Conservation (phyloP, 2,329 filamentous ascomycete genomes). For the Trichoderma asperellum region DNA sequence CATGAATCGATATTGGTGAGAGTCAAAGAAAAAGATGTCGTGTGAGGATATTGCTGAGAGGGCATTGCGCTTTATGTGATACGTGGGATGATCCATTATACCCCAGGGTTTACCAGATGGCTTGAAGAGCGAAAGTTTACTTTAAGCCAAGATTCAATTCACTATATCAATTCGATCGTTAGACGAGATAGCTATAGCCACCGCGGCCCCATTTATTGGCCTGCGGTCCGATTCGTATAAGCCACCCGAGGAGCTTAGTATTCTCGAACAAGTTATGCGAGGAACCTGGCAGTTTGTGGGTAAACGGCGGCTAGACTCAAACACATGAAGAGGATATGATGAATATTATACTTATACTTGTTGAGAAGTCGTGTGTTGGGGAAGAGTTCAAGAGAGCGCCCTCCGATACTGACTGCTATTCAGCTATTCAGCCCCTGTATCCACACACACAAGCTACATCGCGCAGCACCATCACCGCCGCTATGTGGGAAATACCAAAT, state of each 20-base stretch:
- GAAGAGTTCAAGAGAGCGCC: not conserved
- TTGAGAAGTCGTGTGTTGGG: not conserved
- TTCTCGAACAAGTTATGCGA: not conserved
- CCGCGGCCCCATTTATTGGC: not conserved
- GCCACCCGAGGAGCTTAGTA: not conserved
- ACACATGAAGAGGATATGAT: not conserved
- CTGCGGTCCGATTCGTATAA: not conserved
- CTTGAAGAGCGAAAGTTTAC: not conserved
- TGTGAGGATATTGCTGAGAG: not conserved
- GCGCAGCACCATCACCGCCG: not conserved
- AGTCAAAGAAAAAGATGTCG: not conserved
- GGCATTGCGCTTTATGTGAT: not conserved
- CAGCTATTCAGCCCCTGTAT: not conserved
- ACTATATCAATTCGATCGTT: not conserved
- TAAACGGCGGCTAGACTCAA: not conserved
- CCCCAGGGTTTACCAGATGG: not conserved
- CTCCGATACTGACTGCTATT: not conserved
- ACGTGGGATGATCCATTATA: not conserved
- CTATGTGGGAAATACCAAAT: not conserved
- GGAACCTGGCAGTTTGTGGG: not conserved
- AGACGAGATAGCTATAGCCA: not conserved
- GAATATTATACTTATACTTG: not conserved
- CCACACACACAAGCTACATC: not conserved
- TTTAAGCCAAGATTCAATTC: not conserved
- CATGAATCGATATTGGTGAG: not conserved